phyloP scores from a whole-genome alignment of 2,329 filamentous ascomycete genomes.

The Lasiodiplodia sp. region DNA sequence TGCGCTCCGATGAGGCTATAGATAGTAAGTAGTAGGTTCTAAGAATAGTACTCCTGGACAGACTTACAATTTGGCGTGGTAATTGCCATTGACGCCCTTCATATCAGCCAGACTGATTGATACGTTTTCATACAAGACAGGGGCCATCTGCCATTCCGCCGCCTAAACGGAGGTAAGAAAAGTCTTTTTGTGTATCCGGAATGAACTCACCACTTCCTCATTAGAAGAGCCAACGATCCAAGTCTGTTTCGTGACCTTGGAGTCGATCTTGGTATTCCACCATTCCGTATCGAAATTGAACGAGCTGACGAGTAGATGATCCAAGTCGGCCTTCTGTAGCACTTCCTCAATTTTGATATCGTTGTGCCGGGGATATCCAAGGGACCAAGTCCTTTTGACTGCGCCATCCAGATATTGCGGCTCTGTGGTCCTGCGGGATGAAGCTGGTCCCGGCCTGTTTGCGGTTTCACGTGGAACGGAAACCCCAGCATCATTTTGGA shows the following conservation, averaged over 20 bases:
- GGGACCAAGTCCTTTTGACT: constrained; percentile 83
- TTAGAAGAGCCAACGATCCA: constrained; percentile 68
- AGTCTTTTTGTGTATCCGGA: neutral
- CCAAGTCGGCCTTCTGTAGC: constrained; percentile 73
- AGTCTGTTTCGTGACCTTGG: constrained; percentile 57
- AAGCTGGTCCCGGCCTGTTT: neutral
- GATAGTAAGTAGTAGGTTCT: neutral
- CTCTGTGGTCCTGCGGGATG: neutral
- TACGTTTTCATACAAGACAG: constrained; percentile 59
- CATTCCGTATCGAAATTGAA: constrained; percentile 87
- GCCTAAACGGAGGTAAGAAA: neutral
- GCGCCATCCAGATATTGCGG: constrained; percentile 65
- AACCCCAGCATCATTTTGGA: neutral
- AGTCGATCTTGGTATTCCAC: constrained; percentile 76
- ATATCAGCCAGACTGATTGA: constrained; percentile 82
- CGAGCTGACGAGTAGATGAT: constrained; percentile 82
- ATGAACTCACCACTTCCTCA: constrained; percentile 38
- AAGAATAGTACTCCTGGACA: neutral
- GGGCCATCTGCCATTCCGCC: constrained; percentile 28
- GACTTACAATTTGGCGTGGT: constrained; percentile 83
- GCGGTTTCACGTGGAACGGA: neutral
- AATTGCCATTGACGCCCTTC: constrained; percentile 72
- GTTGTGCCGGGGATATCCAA: constrained; percentile 67
- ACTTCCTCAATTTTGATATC: constrained; percentile 92
- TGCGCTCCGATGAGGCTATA: constrained; percentile 80